Conservation (phyloP, 495 filamentous ascomycete genomes). For the Penicillium pancosmium region DNA sequence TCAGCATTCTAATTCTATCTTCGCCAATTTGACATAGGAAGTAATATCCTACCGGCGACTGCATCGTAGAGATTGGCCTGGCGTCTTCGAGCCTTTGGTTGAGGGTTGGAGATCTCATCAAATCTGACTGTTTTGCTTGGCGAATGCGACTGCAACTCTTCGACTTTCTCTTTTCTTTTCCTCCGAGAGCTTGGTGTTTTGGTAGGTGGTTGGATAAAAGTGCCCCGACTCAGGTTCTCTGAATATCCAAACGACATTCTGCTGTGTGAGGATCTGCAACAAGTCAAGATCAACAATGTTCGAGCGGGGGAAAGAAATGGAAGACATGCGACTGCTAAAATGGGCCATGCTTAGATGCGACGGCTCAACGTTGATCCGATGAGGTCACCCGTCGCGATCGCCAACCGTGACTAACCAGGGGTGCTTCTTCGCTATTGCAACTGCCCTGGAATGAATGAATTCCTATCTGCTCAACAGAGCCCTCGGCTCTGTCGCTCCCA, state of each 20-base stretch:
- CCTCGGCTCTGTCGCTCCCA: slow-evolving; percentile 61
- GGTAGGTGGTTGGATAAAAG: neutral
- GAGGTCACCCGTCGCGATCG: slow-evolving; percentile 13
- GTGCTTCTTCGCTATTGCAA: no score
- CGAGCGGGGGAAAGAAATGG: no score
- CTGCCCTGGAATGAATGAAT: slow-evolving; percentile 69
- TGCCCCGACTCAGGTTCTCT: neutral
- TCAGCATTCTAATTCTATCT: neutral
- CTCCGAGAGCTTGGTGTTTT: neutral
- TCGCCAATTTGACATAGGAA: neutral
- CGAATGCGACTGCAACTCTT: neutral
- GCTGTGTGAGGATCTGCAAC: neutral
- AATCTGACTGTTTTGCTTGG: slow-evolving; percentile 2
- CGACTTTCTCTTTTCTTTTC: neutral
- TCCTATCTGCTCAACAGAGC: slow-evolving; percentile 72
- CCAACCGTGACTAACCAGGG: no score
- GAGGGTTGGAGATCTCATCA: neutral
- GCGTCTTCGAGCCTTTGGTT: slow-evolving; percentile 17
- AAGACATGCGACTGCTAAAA: no score
- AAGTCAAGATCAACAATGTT: neutral
- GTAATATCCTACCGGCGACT: slow-evolving; percentile 62
- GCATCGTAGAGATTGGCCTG: slow-evolving; percentile 74
- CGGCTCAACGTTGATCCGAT: slow-evolving; percentile 31
- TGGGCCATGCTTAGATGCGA: slow-evolving; percentile 14
- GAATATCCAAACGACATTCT: neutral